These are phyloP conservation scores for Nicotiana rustica DNA, from an alignment of 305 asterid species.

Conservation along the genomic window DNA sequence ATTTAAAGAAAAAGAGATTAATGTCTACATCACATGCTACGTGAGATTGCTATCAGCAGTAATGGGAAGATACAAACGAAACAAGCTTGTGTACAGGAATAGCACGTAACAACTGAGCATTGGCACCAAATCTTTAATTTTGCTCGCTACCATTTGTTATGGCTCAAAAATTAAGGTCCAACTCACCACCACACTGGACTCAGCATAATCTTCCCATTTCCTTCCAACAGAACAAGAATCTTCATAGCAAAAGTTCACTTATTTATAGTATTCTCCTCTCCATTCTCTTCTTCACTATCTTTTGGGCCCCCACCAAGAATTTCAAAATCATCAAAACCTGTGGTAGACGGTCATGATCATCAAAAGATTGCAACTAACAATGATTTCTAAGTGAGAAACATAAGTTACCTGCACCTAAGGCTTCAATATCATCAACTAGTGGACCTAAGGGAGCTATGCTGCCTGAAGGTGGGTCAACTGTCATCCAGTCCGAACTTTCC, in stretches of 20 bases:
- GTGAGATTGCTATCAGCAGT: neutral
- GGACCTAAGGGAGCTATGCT: conserved; percentile 59
- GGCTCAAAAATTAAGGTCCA: neutral
- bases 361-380: conserved; percentile 1
- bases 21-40: neutral
- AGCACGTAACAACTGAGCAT: neutral
- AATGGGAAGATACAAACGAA: neutral
- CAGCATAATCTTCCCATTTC: conserved; percentile 20
- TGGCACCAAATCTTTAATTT: neutral
- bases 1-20: neutral
- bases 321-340: conserved; percentile 88
- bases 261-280: conserved; percentile 45
- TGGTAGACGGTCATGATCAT: conserved; percentile 20
- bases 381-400: conserved; percentile 29
- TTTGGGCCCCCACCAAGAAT: conserved; percentile 62
- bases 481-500: conserved; percentile 71
- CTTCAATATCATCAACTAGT: conserved; percentile 70
- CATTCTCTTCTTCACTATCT: conserved; percentile 73
- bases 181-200: conserved; percentile 12
- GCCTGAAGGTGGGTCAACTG: conserved; percentile 78
- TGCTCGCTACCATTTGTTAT: neutral
- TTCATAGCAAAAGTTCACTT: conserved; percentile 26
- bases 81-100: conserved; percentile 14
- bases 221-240: conserved; percentile 14
- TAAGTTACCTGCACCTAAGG: conserved; percentile 75